These are phyloP conservation scores for Malassezia furfur DNA, from an alignment of 1,284 basidiomycete species.

Conservation along the genomic window DNA sequence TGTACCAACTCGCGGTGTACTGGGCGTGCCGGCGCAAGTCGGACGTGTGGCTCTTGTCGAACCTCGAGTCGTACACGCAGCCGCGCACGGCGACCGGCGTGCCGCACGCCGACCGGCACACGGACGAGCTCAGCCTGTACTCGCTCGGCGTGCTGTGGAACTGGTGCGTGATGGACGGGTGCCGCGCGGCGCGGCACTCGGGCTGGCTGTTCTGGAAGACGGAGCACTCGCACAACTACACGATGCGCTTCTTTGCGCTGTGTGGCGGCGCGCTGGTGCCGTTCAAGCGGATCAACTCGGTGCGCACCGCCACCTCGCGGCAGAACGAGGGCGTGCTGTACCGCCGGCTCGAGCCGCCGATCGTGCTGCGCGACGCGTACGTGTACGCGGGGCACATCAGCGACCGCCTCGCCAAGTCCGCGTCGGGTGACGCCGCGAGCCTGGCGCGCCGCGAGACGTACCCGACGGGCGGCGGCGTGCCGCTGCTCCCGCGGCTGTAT, in stretches of 20 bases:
- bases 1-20: constrained; percentile 61
- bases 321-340: constrained; percentile 46
- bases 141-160: constrained; percentile 61
- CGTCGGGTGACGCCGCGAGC: constrained; percentile 14
- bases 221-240: constrained; percentile 46
- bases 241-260: constrained; percentile 33
- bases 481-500: constrained; percentile 35
- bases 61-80: constrained; percentile 40
- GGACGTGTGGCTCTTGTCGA: constrained; percentile 69
- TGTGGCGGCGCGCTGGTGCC: constrained; percentile 37
- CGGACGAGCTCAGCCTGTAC: constrained; percentile 50
- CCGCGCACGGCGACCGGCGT: neutral
- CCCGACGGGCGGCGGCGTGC: neutral
- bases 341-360: constrained; percentile 34
- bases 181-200: constrained; percentile 61
- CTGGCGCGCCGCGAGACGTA: constrained; percentile 17
- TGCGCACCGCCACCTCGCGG: constrained; percentile 33
- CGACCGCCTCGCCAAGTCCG: constrained; percentile 1
- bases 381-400: constrained; percentile 36
- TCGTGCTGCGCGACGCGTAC: constrained; percentile 43
- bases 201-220: constrained; percentile 57
- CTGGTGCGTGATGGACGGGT: constrained; percentile 68
- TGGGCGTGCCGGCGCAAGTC: constrained; percentile 64
- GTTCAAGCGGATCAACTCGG: constrained; percentile 38
- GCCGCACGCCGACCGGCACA: neutral